Base-by-base conservation (phyloP, 345 rosid genomes). In the Toxicodendron radicans region DNA sequence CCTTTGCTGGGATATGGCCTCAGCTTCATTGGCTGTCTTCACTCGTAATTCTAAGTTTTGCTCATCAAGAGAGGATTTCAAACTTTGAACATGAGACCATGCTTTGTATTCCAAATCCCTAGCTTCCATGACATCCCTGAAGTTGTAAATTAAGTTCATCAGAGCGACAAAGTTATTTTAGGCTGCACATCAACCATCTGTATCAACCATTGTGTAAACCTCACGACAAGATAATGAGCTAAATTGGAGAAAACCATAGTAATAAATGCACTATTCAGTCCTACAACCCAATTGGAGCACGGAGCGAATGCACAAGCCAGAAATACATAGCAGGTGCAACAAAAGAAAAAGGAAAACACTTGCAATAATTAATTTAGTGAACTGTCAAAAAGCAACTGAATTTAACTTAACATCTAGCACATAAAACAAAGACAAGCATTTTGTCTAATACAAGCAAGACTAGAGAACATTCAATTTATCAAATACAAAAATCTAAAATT, bases 11-110 rank as follows among this genome's bases (percentile, higher is more conserved):
- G 99, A 91, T 65, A 83, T 73, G 52, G 99, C 98, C 81, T 96
- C 99, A 64, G 97, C 98, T 87, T 93, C 97, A 81, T 89, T 96
- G 72, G 99, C 97, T 35, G 84, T 87, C 89, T 96, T 96, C 52
- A 96, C 99, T 10, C 94, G 92, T 71, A 85, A 79, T 83, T 96
- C 99, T 72, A 96, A 80, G 73, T 76, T 83, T 76, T 87, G 95
- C 83, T 96, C 99, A 84, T 96, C 97, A 79, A 96, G 91, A 61
- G 89, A 86, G 65, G 88, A 86, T 77, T 90, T 87, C 76, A 96
- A 80, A 73, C 88, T 89, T 78, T 89, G 88, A 73, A 96, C 92
- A 69, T 77, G 84, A 79, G 97, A 94, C 97, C 92, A 89, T 70
- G 94, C 93, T 80, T 79, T 84, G 80, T 86, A 88, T 73, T 93